These are phyloP conservation scores for Hibiscus syriacus DNA, from an alignment of 345 rosid genomes.

Conservation along the genomic window DNA sequence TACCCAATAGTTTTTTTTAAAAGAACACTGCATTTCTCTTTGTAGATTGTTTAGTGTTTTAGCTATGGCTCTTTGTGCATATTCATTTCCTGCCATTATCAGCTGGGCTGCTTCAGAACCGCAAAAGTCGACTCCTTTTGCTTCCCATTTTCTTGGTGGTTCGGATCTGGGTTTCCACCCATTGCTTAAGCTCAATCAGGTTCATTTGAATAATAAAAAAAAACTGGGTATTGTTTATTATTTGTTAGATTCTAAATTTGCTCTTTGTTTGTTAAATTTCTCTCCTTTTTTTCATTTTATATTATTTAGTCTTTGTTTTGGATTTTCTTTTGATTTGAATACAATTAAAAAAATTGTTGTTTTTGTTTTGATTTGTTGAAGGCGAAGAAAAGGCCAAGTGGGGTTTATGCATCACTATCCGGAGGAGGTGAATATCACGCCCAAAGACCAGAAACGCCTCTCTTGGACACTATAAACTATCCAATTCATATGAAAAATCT, in stretches of 20 bases:
- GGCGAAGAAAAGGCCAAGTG: slow-evolving; percentile 41
- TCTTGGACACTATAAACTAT: slow-evolving; percentile 80
- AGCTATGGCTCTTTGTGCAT: slow-evolving; percentile 62
- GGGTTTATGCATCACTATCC: slow-evolving; percentile 64
- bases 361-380: slow-evolving; percentile 29
- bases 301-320: no score
- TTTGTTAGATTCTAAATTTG: slow-evolving; percentile 1
- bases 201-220: no score
- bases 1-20: not conserved
- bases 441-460: slow-evolving; percentile 81
- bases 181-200: slow-evolving; percentile 32
- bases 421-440: slow-evolving; percentile 66
- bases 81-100: slow-evolving; percentile 52
- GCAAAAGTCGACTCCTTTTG: slow-evolving; percentile 25
- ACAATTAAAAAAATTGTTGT: slow-evolving; percentile 8
- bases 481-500: slow-evolving; percentile 97
- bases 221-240: no score
- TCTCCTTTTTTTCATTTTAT: no score
- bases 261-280: not conserved
- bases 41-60: not conserved
- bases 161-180: slow-evolving; percentile 44
- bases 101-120: slow-evolving; percentile 32
- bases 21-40: not conserved
- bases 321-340: not conserved
- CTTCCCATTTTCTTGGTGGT: slow-evolving; percentile 33